Conservation (phyloP, 2,329 filamentous ascomycete genomes). For the Pseudogymnoascus sp. region DNA sequence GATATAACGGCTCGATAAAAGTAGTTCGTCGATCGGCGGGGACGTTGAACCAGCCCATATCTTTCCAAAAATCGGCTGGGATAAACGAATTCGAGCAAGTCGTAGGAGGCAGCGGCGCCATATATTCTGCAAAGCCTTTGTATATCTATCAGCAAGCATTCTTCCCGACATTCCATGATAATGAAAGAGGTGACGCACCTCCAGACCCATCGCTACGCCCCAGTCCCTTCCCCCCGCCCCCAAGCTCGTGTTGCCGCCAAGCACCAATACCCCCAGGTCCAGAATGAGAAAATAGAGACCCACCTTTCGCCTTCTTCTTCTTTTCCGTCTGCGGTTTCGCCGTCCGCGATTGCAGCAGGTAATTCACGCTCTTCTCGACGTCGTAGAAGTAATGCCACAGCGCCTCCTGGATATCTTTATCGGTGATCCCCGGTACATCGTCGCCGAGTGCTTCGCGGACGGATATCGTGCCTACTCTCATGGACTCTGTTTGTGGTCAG, state of each 20-base stretch:
- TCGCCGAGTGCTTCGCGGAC: conserved; percentile 61
- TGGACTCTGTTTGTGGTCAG: conserved; percentile 36
- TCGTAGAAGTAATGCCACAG: conserved; percentile 97
- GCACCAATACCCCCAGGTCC: conserved; percentile 11
- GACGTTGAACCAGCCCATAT: conserved; percentile 77
- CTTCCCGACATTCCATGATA: neutral
- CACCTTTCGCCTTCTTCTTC: conserved; percentile 29
- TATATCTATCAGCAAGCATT: neutral
- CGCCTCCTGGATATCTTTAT: conserved; percentile 75
- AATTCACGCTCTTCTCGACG: conserved; percentile 73
- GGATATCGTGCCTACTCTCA: conserved; percentile 58
- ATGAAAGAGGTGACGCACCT: conserved; percentile 24
- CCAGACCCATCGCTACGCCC: conserved; percentile 9
- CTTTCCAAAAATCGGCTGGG: conserved; percentile 62
- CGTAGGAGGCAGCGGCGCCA: conserved; percentile 12
- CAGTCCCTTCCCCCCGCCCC: neutral
- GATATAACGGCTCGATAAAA: conserved; percentile 52
- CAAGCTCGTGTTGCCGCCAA: neutral
- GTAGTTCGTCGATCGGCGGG: conserved; percentile 58
- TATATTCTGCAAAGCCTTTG: neutral
- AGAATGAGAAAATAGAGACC: conserved; percentile 20
- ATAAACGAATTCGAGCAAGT: conserved; percentile 31
- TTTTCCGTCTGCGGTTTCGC: conserved; percentile 28
- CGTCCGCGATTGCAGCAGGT: conserved; percentile 55
- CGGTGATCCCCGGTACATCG: conserved; percentile 41